These are phyloP conservation scores for Mycena latifolia DNA, from an alignment of 768 basidiomycete species.

Conservation along the genomic window DNA sequence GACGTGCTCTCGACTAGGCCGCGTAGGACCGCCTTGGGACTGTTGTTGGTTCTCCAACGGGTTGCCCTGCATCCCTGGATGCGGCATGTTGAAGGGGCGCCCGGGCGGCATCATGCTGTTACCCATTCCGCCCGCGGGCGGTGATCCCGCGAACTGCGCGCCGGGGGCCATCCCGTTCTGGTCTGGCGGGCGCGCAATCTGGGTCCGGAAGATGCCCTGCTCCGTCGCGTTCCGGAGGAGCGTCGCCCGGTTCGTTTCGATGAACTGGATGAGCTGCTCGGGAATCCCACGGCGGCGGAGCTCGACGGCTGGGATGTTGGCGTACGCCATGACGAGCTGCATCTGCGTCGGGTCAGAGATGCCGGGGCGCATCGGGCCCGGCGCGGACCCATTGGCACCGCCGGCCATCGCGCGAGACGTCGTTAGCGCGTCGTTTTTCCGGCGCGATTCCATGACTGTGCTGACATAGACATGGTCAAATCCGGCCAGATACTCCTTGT, in stretches of 20 bases:
- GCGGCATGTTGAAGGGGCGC: constrained; percentile 14
- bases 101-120: constrained; percentile 15
- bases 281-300: constrained; percentile 64
- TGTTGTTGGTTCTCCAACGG: constrained; percentile 37
- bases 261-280: constrained; percentile 64
- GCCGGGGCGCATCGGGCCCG: constrained; percentile 12
- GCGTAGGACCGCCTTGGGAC: neutral
- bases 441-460: constrained; percentile 52
- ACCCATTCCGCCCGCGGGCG: neutral
- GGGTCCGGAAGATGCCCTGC: constrained; percentile 50
- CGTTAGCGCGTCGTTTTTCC: constrained; percentile 37
- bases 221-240: constrained; percentile 57
- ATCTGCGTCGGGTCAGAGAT: constrained; percentile 51
- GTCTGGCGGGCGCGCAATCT: constrained; percentile 41
- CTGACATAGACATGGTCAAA: constrained; percentile 70
- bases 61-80: constrained; percentile 29
- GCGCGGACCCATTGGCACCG: constrained; percentile 5
- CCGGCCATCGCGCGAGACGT: constrained; percentile 16
- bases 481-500: constrained; percentile 65
- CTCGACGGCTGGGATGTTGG: constrained; percentile 59
- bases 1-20: constrained; percentile 49
- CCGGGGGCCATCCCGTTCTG: constrained; percentile 21
- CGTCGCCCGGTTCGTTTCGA: constrained; percentile 67
- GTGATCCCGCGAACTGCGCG: constrained; percentile 10
- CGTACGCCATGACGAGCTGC: constrained; percentile 60